phyloP scores from a whole-genome alignment of 306 rosid species.

The Ochetophila trinervis region DNA sequence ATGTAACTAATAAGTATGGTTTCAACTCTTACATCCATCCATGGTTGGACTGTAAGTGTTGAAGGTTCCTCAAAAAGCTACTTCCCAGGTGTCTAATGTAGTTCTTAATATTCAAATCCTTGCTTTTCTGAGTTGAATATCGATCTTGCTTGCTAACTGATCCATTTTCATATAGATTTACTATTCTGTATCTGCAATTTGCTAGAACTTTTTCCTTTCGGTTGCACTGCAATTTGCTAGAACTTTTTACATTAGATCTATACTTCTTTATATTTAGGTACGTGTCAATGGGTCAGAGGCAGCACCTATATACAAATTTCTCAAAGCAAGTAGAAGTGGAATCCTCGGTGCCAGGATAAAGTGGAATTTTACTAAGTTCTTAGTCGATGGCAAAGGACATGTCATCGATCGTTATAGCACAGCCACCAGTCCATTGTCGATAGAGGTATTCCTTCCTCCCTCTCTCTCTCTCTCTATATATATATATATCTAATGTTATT shows the following conservation, averaged over 20 bases:
- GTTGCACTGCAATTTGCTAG: neutral
- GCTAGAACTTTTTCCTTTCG: neutral
- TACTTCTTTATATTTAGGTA: slow-evolving; percentile 36
- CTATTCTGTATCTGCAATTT: neutral
- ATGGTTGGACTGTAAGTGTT: too few relatives aligned
- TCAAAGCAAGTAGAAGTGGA: slow-evolving; percentile 67
- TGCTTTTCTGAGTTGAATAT: too few relatives aligned
- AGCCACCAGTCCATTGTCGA: slow-evolving; percentile 55
- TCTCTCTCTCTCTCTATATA: slow-evolving; percentile 13
- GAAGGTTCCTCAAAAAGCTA: too few relatives aligned
- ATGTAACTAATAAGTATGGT: too few relatives aligned
- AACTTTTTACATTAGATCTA: slow-evolving; percentile 6
- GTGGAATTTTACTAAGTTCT: slow-evolving; percentile 98
- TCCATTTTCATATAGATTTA: neutral
- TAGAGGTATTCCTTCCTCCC: slow-evolving; percentile 47
- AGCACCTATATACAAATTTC: slow-evolving; percentile 64
- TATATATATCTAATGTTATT: neutral
- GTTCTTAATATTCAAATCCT: too few relatives aligned
- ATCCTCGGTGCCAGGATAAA: slow-evolving; percentile 61
- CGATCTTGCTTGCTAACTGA: neutral
- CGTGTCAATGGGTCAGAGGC: slow-evolving; percentile 71
- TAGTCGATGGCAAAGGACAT: slow-evolving; percentile 62
- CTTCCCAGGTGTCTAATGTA: too few relatives aligned
- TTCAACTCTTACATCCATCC: too few relatives aligned
- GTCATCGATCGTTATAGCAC: slow-evolving; percentile 67